Evolutionary conservation across 345 rosid species (phyloP).

Genomic region (Eucalyptus marginata): DNA sequence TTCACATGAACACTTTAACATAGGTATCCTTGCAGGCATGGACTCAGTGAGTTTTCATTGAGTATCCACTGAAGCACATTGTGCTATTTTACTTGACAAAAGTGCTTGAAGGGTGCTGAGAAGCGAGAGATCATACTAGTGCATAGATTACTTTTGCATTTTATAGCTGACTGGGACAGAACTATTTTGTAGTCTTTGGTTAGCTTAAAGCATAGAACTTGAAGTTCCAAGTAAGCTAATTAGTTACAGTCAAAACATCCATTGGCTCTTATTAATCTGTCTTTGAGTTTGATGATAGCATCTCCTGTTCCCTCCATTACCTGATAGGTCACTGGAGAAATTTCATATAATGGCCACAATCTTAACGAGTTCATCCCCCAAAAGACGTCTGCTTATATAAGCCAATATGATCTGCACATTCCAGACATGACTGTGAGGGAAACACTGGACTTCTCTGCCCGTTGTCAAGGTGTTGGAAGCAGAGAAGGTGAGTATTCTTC

Average conservation of each 20-base stretch:
- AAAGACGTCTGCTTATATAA: slow-evolving; percentile 1
- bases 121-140: background rate
- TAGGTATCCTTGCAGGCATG: background rate
- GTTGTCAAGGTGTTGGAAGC: slow-evolving; percentile 9
- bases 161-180: background rate
- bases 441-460: slow-evolving; percentile 6
- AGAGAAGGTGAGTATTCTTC: slow-evolving; percentile 12
- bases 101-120: background rate
- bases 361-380: background rate
- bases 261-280: background rate
- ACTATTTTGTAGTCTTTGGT: background rate
- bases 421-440: slow-evolving; percentile 10
- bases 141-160: background rate
- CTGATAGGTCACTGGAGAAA: slow-evolving; percentile 20
- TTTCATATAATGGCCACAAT: background rate
- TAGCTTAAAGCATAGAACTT: background rate
- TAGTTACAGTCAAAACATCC: background rate
- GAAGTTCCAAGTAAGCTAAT: background rate
- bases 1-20: background rate
- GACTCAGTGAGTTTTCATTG: background rate
- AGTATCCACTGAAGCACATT: background rate
- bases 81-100: background rate
- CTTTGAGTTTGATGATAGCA: background rate
- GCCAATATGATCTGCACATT: slow-evolving; percentile 4
- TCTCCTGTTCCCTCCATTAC: background rate